A percentile compares a stretch with the other conserved stretches of the same genome.
Evolutionary conservation across 2,329 filamentous ascomycete genomes (phyloP).

Genomic region (Aspergillus pseudoglaucus): DNA sequence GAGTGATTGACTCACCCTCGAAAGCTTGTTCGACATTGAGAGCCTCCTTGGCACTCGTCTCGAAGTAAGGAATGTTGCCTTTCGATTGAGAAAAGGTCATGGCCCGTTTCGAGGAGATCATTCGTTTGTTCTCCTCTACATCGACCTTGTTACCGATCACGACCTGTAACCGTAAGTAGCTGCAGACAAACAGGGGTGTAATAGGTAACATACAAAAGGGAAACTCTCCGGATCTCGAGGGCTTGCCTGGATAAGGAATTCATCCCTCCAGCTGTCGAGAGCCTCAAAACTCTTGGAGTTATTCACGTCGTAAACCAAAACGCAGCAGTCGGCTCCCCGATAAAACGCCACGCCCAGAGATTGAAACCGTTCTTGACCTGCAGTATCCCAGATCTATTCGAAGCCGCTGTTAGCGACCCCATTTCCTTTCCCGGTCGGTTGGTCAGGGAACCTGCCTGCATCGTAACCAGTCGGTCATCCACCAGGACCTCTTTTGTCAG

Average conservation of each 20-base stretch:
- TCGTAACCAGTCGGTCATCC: slow-evolving; percentile 93
- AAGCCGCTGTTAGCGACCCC: slow-evolving; percentile 4
- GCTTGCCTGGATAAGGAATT: slow-evolving; percentile 95
- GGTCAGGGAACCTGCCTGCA: slow-evolving; percentile 63
- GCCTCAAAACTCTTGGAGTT: slow-evolving; percentile 99
- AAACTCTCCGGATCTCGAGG: slow-evolving; percentile 96
- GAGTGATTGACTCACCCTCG: slow-evolving; percentile 48
- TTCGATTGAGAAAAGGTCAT: slow-evolving; percentile 98
- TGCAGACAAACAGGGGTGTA: not conserved
- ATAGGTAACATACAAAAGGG: slow-evolving; percentile 71
- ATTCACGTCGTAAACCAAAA: slow-evolving; percentile 97
- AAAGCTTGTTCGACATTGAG: slow-evolving; percentile 93
- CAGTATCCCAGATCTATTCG: slow-evolving; percentile 87
- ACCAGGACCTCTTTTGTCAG: slow-evolving; percentile 96
- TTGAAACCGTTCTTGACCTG: slow-evolving; percentile 95
- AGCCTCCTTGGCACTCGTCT: slow-evolving; percentile 97
- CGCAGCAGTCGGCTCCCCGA: slow-evolving; percentile 93
- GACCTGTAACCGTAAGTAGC: slow-evolving; percentile 48
- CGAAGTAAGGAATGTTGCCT: slow-evolving; percentile 95
- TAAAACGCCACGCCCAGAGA: slow-evolving; percentile 97
- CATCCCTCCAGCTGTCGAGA: slow-evolving; percentile 95
- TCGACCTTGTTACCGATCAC: slow-evolving; percentile 99
- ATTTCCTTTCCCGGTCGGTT: not conserved
- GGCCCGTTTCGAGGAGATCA: slow-evolving; percentile 91
- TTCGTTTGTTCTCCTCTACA: slow-evolving; percentile 93